phyloP scores from a whole-genome alignment of 306 rosid species.

The apple (Malus domestica) region ASM211411v1 NC_041790.1:2775001-2775500 shows the following conservation, averaged over 20 bases:
- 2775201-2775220: conserved; percentile 14
- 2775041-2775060: conserved; percentile 35
- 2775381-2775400: conserved; percentile 7
- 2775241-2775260: conserved; percentile 31
- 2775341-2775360: conserved; percentile 23
- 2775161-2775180: not conserved
- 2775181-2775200: conserved; percentile 15
- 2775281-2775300: conserved; percentile 21
- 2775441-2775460: conserved; percentile 2
- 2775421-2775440: conserved; percentile 5
- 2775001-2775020: conserved; percentile 32
- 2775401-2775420: not conserved
- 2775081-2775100: conserved; percentile 17
- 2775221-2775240: conserved; percentile 34
- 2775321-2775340: conserved; percentile 23
- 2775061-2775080: conserved; percentile 11
- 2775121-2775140: not conserved
- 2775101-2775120: not conserved
- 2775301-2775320: conserved; percentile 30
- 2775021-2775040: conserved; percentile 37
- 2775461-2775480: not conserved
- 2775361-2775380: not conserved
- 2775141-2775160: not conserved
- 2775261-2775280: conserved; percentile 32
- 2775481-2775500: not conserved